A percentile compares a stretch with the other conserved stretches of the same genome.
phyloP scores from a whole-genome alignment of 192 early-diverging fungal species.

The Dissophora globulifera region DNA sequence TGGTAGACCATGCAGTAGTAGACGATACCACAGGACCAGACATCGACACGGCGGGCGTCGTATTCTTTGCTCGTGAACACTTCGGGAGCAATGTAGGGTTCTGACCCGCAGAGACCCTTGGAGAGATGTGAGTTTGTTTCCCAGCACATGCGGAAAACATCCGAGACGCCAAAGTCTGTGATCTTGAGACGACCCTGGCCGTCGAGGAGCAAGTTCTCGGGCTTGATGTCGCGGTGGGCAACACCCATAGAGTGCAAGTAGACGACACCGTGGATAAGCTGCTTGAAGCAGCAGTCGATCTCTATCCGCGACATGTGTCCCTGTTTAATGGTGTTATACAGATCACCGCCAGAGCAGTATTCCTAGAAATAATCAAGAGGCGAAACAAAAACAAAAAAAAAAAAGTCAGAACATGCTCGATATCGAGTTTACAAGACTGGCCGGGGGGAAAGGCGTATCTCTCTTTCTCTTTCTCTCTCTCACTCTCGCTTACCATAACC shows the following conservation, averaged over 20 bases:
- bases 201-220: constrained; percentile 91
- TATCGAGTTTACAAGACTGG: no score
- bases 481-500: constrained; percentile 74
- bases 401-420: background rate
- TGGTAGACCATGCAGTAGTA: constrained; percentile 85
- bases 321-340: constrained; percentile 81
- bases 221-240: constrained; percentile 89
- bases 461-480: no score
- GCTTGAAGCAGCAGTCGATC: constrained; percentile 93
- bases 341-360: constrained; percentile 94
- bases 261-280: constrained; percentile 87
- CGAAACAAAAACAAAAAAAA: background rate
- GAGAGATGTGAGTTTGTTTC: constrained; percentile 80
- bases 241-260: constrained; percentile 96
- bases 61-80: constrained; percentile 80
- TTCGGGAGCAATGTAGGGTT: constrained; percentile 98
- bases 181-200: constrained; percentile 87
- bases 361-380: constrained; percentile 49
- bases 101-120: constrained; percentile 92
- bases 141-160: constrained; percentile 94
- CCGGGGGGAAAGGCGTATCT: no score
- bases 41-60: constrained; percentile 89
- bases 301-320: constrained; percentile 82
- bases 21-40: constrained; percentile 96
- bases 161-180: constrained; percentile 97